These are phyloP conservation scores for Laburnicola sp. DNA, from an alignment of 2,329 filamentous ascomycete genomes.

Conservation along the genomic window DNA sequence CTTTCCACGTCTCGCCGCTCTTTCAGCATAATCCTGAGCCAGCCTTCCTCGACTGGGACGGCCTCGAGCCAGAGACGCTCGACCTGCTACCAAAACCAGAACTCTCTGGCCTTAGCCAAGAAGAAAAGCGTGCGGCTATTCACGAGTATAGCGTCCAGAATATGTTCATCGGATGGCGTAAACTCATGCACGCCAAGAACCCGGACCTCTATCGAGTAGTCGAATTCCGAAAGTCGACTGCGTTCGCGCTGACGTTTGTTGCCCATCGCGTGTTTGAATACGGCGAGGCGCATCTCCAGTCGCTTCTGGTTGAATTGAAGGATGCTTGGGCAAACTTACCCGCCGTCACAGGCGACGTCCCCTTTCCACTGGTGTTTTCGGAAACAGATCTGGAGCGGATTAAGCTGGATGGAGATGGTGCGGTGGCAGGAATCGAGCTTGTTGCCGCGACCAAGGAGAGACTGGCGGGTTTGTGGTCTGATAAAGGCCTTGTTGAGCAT, in stretches of 20 bases:
- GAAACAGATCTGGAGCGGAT: conserved; percentile 24
- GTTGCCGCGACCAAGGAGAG: conserved; percentile 30
- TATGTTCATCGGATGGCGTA: no score
- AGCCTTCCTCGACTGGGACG: conserved; percentile 41
- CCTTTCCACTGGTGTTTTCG: conserved; percentile 29
- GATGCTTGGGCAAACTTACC: conserved; percentile 27
- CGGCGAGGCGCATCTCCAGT: no score
- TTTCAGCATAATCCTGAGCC: conserved; percentile 43
- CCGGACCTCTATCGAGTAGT: no score
- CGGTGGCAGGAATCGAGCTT: conserved; percentile 29
- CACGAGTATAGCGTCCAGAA: conserved; percentile 12
- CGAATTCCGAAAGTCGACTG: no score
- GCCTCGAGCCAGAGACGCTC: conserved; percentile 23
- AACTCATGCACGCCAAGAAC: no score
- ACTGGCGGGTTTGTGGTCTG: conserved; percentile 31
- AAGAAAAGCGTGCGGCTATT: conserved; percentile 24
- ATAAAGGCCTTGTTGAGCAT: conserved; percentile 26
- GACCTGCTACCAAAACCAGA: no score
- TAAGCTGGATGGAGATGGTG: conserved; percentile 30
- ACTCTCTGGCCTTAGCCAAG: conserved; percentile 21
- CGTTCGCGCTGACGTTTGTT: no score
- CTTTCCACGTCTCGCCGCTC: conserved; percentile 40
- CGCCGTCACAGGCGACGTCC: conserved; percentile 12
- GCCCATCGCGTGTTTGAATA: no score
- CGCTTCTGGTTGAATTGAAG: conserved; percentile 25